A percentile compares a stretch with the other conserved stretches of the same genome.
Conservation (phyloP, 129 eudicot genomes). For the carrot (Daucus carota) region DNA sequence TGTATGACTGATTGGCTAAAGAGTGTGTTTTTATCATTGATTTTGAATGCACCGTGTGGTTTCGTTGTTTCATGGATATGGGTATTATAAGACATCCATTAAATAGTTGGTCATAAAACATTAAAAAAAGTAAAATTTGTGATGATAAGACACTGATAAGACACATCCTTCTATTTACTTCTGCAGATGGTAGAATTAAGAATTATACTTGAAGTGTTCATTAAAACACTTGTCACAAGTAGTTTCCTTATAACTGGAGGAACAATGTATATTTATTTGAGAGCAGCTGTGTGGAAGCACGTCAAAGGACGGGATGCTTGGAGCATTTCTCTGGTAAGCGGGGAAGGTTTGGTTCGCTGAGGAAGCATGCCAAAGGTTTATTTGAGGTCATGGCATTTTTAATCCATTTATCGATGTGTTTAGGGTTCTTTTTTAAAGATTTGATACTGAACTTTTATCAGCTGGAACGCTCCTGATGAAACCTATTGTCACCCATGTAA, state of each 20-base stretch:
- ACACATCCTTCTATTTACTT: background rate
- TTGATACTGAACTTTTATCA: background rate
- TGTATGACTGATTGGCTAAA: no score
- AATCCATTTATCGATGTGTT: background rate
- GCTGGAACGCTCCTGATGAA: background rate
- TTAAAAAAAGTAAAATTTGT: no score
- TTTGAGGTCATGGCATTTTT: background rate
- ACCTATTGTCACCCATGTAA: background rate
- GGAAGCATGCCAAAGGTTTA: background rate
- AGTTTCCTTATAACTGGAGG: background rate
- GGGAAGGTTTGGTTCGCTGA: background rate
- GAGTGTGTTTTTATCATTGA: no score
- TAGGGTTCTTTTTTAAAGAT: background rate
- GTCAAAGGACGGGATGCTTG: background rate
- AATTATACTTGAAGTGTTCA: background rate
- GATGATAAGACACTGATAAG: background rate
- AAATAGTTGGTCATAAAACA: no score
- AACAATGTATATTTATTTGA: conserved; percentile 12
- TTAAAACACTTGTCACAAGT: background rate
- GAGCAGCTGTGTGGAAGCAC: conserved; percentile 17
- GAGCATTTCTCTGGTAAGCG: background rate
- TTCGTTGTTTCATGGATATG: no score
- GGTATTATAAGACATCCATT: no score
- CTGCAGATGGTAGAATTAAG: conserved; percentile 14
- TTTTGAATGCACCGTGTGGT: no score